Evolutionary conservation across 306 rosid species (phyloP), one percentile per base, ranked within the genome.

Genomic region (Myrica gale): DNA sequence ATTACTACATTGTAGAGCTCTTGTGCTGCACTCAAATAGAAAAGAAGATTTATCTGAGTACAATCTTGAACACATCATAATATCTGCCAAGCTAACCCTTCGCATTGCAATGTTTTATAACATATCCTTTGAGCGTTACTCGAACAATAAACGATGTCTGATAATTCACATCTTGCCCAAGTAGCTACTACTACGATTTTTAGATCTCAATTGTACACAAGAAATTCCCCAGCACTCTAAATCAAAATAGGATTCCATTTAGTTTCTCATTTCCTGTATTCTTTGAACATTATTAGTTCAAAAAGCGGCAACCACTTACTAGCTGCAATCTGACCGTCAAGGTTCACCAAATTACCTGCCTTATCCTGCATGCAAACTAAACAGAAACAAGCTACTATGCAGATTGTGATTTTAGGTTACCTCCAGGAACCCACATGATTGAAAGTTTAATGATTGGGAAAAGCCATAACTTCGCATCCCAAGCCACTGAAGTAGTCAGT

Each of bases 321-420:
- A 71, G 68, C 45, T 71, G 51, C 77, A 75, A 65, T 44, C 78
- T 63, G 80, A 66, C 69, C 53, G 54, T 70, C 73, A 82, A 58
- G 79, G 41, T 80, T 47, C 75, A 47, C 48, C 69, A 52, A n/a
- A 60, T 51, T 66, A 44, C 43, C 74, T 69, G 68, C 62, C 79
- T 39, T 56, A 77, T 82, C 82, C 88, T 67, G 81, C 84, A 81
- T 77, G 83, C 78, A 81, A 84, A 70, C 78, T 82, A 47, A 46
- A 32, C 70, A 69, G 63, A 84, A 74, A 73, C 76, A 9, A 48
- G 3, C 37, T 72, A 71, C 57, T 71, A 53, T 54, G 67, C 56
- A 89, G 75, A 84, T 50, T 81, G 76, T 70, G 71, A 67, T 73
- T 68, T 78, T 76, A 73, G 68, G 75, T 86, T 87, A 86, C 87